Evolutionary conservation across 2,329 filamentous ascomycete genomes (phyloP).

Genomic region (Elsinoe perseae): DNA sequence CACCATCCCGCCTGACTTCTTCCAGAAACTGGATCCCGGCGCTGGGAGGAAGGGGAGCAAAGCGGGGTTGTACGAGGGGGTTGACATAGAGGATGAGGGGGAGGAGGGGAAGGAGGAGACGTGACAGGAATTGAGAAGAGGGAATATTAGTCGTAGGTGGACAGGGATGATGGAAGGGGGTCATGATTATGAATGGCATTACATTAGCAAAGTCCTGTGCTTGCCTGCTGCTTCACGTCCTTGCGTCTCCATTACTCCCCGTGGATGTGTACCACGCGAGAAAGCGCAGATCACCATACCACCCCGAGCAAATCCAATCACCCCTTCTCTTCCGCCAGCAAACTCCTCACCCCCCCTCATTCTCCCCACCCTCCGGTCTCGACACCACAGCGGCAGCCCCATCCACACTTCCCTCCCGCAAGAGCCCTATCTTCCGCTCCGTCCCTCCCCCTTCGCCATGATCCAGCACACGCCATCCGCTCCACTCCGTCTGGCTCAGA

Average conservation of each 20-base stretch:
- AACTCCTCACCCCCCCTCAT: not conserved
- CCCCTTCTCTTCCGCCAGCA: not conserved
- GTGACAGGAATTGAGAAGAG: not conserved
- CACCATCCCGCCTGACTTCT: constrained; percentile 85
- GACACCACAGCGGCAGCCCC: not conserved
- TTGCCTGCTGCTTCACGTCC: not conserved
- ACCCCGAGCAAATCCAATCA: not conserved
- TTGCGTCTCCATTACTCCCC: not conserved
- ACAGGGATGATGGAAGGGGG: not conserved
- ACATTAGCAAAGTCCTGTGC: not conserved
- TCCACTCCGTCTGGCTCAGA: not conserved
- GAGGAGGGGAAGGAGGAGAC: not conserved
- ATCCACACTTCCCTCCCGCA: not conserved
- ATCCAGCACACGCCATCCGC: not conserved
- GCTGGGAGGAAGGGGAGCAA: constrained; percentile 31
- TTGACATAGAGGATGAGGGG: constrained; percentile 1
- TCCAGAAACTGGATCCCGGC: constrained; percentile 69
- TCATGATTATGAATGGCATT: constrained; percentile 1
- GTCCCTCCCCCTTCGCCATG: not conserved
- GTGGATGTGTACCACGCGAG: too few relatives aligned
- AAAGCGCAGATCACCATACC: not conserved
- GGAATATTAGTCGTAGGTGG: not conserved
- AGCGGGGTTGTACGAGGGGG: constrained; percentile 14
- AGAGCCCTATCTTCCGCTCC: not conserved
- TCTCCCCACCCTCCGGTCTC: not conserved